phyloP scores from a whole-genome alignment of 257 asterid species.

The Primulina tabacum region DNA sequence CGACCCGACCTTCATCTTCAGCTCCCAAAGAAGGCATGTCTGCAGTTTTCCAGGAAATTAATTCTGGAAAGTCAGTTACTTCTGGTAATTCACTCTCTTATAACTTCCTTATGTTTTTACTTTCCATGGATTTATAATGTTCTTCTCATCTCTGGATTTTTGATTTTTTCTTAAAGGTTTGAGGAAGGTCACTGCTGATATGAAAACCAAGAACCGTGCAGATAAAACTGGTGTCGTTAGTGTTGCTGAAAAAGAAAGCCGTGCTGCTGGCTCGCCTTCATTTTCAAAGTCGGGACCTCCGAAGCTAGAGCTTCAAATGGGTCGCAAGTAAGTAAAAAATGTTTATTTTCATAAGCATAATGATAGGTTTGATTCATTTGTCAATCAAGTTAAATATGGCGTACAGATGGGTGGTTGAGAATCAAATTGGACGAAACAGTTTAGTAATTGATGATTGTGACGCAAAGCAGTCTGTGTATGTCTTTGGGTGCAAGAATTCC shows the following conservation, averaged over 20 bases:
- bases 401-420: constrained; percentile 96
- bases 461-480: constrained; percentile 84
- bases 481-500: constrained; percentile 91
- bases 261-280: constrained; percentile 46
- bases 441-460: constrained; percentile 95
- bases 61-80: constrained; percentile 77
- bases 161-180: constrained; percentile 46
- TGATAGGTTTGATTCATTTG: constrained; percentile 19
- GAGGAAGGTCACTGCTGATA: constrained; percentile 87
- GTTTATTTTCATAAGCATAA: constrained; percentile 11
- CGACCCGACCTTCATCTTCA: constrained; percentile 69
- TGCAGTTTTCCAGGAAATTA: constrained; percentile 88
- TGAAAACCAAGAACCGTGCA: constrained; percentile 85
- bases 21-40: constrained; percentile 87
- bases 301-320: constrained; percentile 96
- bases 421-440: constrained; percentile 77
- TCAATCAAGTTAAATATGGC: constrained; percentile 23
- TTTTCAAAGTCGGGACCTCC: constrained; percentile 83
- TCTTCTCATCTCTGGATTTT: constrained; percentile 7
- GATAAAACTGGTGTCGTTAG: constrained; percentile 70
- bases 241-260: constrained; percentile 55
- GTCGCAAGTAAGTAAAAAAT: constrained; percentile 84
- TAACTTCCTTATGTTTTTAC: not conserved
- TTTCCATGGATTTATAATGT: constrained; percentile 7
- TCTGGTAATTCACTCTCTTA: constrained; percentile 47